Base-by-base conservation (phyloP, 192 early-diverging fungal genomes). In the Phycomyces nitens region DNA sequence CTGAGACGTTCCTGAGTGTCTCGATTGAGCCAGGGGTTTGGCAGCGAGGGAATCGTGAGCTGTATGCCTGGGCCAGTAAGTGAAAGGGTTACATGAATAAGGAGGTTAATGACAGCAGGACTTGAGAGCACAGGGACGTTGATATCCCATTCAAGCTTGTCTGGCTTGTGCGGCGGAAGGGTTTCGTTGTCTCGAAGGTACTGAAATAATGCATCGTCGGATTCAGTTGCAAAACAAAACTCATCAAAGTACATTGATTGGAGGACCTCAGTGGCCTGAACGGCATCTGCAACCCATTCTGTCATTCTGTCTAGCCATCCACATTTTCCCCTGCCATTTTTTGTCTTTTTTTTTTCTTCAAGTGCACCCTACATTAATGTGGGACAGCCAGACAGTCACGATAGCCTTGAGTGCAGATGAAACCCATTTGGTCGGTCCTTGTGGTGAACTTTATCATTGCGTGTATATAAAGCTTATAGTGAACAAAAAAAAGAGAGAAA, bases 171-270 rank as follows among this genome's bases (percentile, higher is more conserved):
- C 0, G 26, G 1, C 6, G 24, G 27, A n/a, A 42, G 47, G 8
- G 39, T 55, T 14, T 40, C 51, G 27, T 4, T 39, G 26, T 60
- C 56, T 24, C 29, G 21, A 8, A 29, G 18, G 2, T 18, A 22
- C 0, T 29, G 22, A 2, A 68, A 27, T 29, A 24, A 15, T 41
- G 8, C 15, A 16, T 53, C 56, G 5, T 61, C 22, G 8, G 15
- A 5, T 47, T 53, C 52, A 40, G 60, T 59, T 38, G 39, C n/a
- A 43, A 60, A 68, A 26, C 50, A 21, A 56, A 68, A 68, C 18
- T 68, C 66, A 22, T 53, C 58, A 62, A 56, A 68, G n/a, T 68
- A 68, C 16, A 68, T 62, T 0, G 66, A 60, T 43, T 62, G 51
- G n/a, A 68, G 24, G 15, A 68, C 9, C 9, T 61, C 53, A 53